Percentiles rank a stretch among this genome's conserved stretches.
Conservation (phyloP, 2,329 filamentous ascomycete species). For the Neobulgaria alba region DNA sequence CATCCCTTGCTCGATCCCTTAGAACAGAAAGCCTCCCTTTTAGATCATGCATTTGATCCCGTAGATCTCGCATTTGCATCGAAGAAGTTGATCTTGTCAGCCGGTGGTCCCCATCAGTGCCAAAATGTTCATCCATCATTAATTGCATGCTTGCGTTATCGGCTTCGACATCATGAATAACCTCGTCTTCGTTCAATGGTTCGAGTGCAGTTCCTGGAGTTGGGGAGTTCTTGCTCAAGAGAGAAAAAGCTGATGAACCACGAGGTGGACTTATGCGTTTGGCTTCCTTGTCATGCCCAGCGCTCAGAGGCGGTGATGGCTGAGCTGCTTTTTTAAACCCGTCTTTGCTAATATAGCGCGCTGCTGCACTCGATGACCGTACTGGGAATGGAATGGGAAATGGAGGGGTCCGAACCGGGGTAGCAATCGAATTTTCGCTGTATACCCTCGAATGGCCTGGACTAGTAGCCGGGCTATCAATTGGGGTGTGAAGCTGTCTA, state of each 20-base stretch:
- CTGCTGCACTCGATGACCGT: conserved; percentile 56
- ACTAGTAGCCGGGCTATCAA: conserved; percentile 25
- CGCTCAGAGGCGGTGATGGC: conserved; percentile 8
- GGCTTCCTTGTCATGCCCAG: conserved; percentile 10
- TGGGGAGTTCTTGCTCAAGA: conserved; percentile 17
- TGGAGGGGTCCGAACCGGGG: no score
- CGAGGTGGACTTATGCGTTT: conserved; percentile 2
- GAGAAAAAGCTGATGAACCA: conserved; percentile 11
- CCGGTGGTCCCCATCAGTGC: conserved; percentile 14
- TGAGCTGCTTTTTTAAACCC: conserved; percentile 14
- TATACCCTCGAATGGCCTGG: conserved; percentile 50
- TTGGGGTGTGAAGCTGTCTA: conserved; percentile 16
- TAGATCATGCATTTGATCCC: conserved; percentile 59
- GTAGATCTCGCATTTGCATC: conserved; percentile 47
- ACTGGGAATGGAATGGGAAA: conserved; percentile 37
- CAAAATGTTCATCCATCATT: conserved; percentile 17
- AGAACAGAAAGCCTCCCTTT: conserved; percentile 60
- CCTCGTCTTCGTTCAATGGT: conserved; percentile 46
- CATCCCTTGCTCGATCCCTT: conserved; percentile 54
- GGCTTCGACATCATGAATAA: conserved; percentile 14
- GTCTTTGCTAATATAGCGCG: conserved; percentile 35
- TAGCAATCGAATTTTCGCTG: conserved; percentile 52
- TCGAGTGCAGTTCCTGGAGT: conserved; percentile 34
- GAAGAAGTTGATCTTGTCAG: conserved; percentile 26
- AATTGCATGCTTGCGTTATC: conserved; percentile 18